phyloP scores from a whole-genome alignment of 2,329 filamentous ascomycete species.

The Magnaporthiopsis incrustans region DNA sequence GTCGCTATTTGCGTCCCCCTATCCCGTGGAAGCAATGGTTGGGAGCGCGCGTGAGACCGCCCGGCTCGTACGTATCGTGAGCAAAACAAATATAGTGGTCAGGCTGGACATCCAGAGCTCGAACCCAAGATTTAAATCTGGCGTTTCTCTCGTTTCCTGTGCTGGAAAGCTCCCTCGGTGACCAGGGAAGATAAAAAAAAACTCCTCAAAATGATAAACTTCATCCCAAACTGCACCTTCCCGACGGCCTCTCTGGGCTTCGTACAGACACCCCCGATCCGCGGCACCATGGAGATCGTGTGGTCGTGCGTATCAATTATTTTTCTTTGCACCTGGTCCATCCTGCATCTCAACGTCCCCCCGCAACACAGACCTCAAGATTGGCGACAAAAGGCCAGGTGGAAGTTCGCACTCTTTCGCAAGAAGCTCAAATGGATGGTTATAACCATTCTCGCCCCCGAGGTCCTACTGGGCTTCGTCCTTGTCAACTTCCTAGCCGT shows the following conservation, averaged over 20 bases:
- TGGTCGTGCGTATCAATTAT: constrained; percentile 14
- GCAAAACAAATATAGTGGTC: no score
- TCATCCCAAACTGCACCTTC: not conserved
- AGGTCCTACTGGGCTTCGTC: not conserved
- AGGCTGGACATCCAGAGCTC: no score
- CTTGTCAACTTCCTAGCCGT: not conserved
- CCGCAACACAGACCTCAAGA: not conserved
- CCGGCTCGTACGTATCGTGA: no score
- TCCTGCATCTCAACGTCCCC: constrained; percentile 1
- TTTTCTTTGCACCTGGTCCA: constrained; percentile 15
- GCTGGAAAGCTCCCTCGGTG: no score
- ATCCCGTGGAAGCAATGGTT: no score
- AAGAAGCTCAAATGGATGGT: not conserved
- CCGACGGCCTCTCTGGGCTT: not conserved
- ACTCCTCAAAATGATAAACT: not conserved
- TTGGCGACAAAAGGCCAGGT: not conserved
- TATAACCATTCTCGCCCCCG: not conserved
- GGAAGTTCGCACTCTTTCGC: not conserved
- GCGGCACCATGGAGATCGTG: constrained; percentile 15
- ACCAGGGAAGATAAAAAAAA: no score
- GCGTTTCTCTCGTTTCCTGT: no score
- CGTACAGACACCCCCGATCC: not conserved
- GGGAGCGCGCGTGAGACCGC: no score
- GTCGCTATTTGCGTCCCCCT: no score
- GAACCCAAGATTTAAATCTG: no score